phyloP scores from a whole-genome alignment of 2,329 filamentous ascomycete genomes.

The Pezicula carpinea region DNA sequence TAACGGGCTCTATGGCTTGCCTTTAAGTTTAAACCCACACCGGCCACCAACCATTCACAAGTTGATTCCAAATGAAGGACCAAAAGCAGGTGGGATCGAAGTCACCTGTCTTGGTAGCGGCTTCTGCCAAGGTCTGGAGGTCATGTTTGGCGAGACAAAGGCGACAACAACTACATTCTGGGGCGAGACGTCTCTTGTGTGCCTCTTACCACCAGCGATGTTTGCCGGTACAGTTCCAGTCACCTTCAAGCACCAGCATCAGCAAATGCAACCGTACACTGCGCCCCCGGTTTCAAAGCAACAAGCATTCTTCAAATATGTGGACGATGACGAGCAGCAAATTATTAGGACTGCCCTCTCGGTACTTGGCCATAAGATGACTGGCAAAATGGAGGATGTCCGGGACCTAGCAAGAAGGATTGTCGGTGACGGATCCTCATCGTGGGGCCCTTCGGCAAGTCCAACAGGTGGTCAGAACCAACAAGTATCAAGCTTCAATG shows the following conservation, averaged over 20 bases:
- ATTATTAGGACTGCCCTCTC: constrained; percentile 64
- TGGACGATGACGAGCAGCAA: constrained; percentile 65
- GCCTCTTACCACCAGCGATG: constrained; percentile 54
- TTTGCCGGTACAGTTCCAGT: constrained; percentile 56
- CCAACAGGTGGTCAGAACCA: constrained; percentile 42
- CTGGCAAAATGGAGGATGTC: constrained; percentile 56
- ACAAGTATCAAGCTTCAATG: constrained; percentile 37
- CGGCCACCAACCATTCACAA: constrained; percentile 68
- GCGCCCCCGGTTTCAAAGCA: constrained; percentile 42
- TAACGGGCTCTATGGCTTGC: constrained; percentile 45
- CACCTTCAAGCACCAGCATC: constrained; percentile 49
- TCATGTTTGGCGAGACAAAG: constrained; percentile 73
- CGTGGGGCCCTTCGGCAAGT: constrained; percentile 41
- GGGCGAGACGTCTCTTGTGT: constrained; percentile 59
- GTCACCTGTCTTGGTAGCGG: constrained; percentile 78
- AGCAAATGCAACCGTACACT: constrained; percentile 36
- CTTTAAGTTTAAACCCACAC: constrained; percentile 45
- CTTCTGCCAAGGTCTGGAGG: constrained; percentile 74
- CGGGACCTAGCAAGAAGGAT: constrained; percentile 58
- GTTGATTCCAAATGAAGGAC: constrained; percentile 77
- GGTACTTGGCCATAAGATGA: constrained; percentile 60
- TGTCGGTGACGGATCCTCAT: constrained; percentile 42
- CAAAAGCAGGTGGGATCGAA: constrained; percentile 78
- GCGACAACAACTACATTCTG: constrained; percentile 61
- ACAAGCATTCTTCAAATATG: constrained; percentile 64